These are phyloP conservation scores for Vairimorpha apis DNA, from an alignment of 371 early-diverging fungal genomes.

Conservation along the genomic window DNA sequence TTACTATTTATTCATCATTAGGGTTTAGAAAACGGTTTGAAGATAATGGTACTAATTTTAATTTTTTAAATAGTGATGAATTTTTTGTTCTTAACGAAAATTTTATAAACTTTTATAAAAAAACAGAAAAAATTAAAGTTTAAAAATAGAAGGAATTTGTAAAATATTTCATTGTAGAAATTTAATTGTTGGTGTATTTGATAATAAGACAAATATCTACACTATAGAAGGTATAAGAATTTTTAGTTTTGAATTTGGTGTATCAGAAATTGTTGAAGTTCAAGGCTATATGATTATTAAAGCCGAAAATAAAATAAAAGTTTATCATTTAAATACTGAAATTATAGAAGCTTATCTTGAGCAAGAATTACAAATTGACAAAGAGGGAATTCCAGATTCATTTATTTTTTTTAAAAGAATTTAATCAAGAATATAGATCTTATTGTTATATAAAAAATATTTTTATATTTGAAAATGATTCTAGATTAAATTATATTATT, in stretches of 20 bases:
- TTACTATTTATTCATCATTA: conserved; percentile 36
- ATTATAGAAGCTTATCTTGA: conserved; percentile 7
- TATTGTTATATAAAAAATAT: conserved; percentile 21
- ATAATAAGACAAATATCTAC: conserved; percentile 8
- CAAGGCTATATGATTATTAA: conserved; percentile 23
- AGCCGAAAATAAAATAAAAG: conserved; percentile 3
- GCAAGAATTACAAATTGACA: conserved; percentile 17
- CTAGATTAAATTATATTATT: conserved; percentile 42
- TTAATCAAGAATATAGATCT: conserved; percentile 1
- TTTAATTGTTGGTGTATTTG: not conserved
- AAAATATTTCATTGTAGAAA: conserved; percentile 1
- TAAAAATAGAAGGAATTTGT: conserved; percentile 25
- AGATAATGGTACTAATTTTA: conserved; percentile 30
- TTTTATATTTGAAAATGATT: conserved; percentile 38
- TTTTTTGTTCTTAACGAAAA: conserved; percentile 24
- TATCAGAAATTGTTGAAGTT: not conserved
- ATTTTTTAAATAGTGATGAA: conserved; percentile 33
- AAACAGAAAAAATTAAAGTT: conserved; percentile 12
- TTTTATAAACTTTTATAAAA: conserved; percentile 34
- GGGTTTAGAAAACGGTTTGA: conserved; percentile 44
- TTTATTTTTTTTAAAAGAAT: conserved; percentile 10
- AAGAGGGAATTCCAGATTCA: conserved; percentile 20
- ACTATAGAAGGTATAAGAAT: conserved; percentile 7
- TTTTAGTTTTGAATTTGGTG: not conserved
- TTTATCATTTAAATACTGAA: conserved; percentile 1